A percentile compares a stretch with the other conserved stretches of the same genome.
These are phyloP conservation scores for Talaromyces liani DNA, from an alignment of 495 filamentous ascomycete genomes.

Conservation along the genomic window DNA sequence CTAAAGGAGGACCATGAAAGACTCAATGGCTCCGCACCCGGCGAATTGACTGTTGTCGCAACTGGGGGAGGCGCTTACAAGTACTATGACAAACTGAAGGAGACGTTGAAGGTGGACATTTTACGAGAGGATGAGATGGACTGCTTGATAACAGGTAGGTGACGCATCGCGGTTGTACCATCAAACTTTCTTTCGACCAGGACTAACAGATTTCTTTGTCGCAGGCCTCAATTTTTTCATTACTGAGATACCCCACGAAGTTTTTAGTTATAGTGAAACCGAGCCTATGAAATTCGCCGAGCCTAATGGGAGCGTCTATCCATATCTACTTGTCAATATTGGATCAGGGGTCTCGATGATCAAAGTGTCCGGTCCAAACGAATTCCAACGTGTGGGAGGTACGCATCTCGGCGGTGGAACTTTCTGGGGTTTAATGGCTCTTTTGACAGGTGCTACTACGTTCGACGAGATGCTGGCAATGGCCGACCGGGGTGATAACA, in stretches of 20 bases:
- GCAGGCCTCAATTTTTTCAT: slow-evolving; percentile 96
- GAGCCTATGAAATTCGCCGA: slow-evolving; percentile 81
- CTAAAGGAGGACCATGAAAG: slow-evolving; percentile 71
- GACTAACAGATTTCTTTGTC: slow-evolving; percentile 7
- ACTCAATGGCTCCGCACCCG: slow-evolving; percentile 56
- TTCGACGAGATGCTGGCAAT: slow-evolving; percentile 95
- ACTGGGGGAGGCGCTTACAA: slow-evolving; percentile 95
- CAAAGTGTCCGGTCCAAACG: slow-evolving; percentile 82
- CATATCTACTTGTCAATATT: slow-evolving; percentile 96
- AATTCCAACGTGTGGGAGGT: slow-evolving; percentile 85
- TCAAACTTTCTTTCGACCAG: too few species aligned
- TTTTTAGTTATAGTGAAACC: slow-evolving; percentile 88
- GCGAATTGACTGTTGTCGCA: slow-evolving; percentile 79
- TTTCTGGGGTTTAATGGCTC: slow-evolving; percentile 85
- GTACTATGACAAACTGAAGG: slow-evolving; percentile 83
- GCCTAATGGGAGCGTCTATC: slow-evolving; percentile 71
- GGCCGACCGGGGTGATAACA: slow-evolving; percentile 90
- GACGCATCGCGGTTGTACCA: neutral
- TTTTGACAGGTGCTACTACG: slow-evolving; percentile 80
- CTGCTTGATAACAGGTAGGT: slow-evolving; percentile 82
- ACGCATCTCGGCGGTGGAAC: slow-evolving; percentile 94
- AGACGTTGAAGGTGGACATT: slow-evolving; percentile 76
- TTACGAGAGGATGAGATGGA: slow-evolving; percentile 97
- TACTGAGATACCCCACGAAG: slow-evolving; percentile 89
- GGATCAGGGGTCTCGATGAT: slow-evolving; percentile 99